Evolutionary conservation across 805 yeast species (phyloP), one percentile per base, ranked within the genome.

Genomic region (Hanseniaspora taiwanica): DNA sequence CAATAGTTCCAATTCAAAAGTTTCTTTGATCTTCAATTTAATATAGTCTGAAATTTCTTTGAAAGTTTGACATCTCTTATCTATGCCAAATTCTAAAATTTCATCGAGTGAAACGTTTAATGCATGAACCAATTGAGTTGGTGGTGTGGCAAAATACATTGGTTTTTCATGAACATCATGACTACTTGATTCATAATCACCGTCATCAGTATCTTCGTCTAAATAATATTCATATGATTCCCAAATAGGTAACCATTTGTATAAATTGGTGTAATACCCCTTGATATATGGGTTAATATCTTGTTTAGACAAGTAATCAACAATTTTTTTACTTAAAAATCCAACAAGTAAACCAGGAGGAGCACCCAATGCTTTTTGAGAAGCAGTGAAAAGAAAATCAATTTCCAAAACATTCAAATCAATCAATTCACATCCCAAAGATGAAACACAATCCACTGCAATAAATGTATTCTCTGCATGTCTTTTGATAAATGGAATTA

Each of bases 111-210:
- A 77, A 3, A 72, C 81, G 57, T 76, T 76, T 52, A 85, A 70
- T 13, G 96, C 87, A 54, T 81, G 81, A 45, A 89, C 66, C 45
- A 81, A 71, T 64, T 85, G 96, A 36, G 83, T 80, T 0, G 96
- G 81, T n/a, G 96, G 96, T 6, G 96, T 89, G n/a, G 96, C 95
- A 56, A 85, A 89, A 66, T 87, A 91, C 7, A 87, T 82, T 14
- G 72, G 71, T 76, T 17, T 34, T 27, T 3, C 29, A n/a, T n/a
- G n/a, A n/a, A n/a, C n/a, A 24, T 40, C 40, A n/a, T 48, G 47
- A 47, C 71, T 68, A 37, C 87, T 87, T 37, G 72, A 59, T 66
- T 87, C 96, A 64, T 84, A 85, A 34, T 85, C 82, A 56, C n/a
- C n/a, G n/a, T n/a, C n/a, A n/a, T n/a, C n/a, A n/a, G n/a, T n/a